A percentile compares a stretch with the other conserved stretches of the same genome.
These are phyloP conservation scores for Solanum pimpinellifolium DNA, from an alignment of 257 asterid genomes.

Conservation along the genomic window DNA sequence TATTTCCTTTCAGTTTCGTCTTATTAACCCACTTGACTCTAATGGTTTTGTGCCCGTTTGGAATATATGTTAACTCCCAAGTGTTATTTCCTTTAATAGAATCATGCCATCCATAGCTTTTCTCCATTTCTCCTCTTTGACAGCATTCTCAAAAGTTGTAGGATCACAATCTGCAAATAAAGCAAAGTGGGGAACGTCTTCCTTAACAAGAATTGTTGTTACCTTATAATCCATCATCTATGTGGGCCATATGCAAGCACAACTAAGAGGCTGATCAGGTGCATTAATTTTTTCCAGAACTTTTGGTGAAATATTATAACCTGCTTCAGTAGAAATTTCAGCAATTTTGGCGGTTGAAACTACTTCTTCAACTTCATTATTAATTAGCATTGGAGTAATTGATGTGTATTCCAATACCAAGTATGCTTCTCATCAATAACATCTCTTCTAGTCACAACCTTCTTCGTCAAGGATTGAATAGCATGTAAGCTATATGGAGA, in stretches of 20 bases:
- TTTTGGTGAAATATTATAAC: neutral
- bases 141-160: too few relatives aligned
- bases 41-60: neutral
- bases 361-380: neutral
- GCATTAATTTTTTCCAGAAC: neutral
- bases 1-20: neutral
- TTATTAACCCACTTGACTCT: neutral
- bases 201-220: too few relatives aligned
- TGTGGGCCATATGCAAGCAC: neutral
- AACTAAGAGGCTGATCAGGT: neutral
- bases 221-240: neutral
- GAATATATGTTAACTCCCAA: too few relatives aligned
- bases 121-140: neutral
- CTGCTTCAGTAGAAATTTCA: neutral
- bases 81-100: neutral
- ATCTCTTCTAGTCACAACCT: too few relatives aligned
- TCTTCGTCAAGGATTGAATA: too few relatives aligned
- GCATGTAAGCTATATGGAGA: too few relatives aligned
- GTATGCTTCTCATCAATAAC: neutral
- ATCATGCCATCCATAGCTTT: neutral
- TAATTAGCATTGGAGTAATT: neutral
- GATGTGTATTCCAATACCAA: neutral
- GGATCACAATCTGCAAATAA: too few relatives aligned
- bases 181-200: too few relatives aligned
- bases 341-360: too few relatives aligned